These are phyloP conservation scores for Aspergillus phoenicis DNA, from an alignment of 2,329 filamentous ascomycete species.

Conservation along the genomic window DNA sequence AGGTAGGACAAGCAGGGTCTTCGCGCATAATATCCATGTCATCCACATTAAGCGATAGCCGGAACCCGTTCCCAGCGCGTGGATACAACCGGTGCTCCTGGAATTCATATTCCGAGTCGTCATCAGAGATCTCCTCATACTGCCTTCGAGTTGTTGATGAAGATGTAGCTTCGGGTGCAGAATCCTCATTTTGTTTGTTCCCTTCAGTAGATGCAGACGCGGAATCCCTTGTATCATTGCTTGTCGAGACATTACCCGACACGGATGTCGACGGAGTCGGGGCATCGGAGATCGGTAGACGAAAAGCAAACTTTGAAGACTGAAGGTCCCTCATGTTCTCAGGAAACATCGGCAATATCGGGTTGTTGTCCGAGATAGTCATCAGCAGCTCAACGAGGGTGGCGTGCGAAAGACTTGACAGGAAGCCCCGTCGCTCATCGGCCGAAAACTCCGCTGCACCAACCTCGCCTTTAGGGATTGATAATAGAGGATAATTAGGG, in stretches of 20 bases:
- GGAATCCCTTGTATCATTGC: neutral
- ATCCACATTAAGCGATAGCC: constrained; percentile 58
- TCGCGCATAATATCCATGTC: constrained; percentile 66
- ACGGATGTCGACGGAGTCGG: constrained; percentile 12
- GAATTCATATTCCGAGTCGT: constrained; percentile 48
- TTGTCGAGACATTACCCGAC: constrained; percentile 8
- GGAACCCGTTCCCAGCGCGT: constrained; percentile 63
- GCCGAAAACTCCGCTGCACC: constrained; percentile 32
- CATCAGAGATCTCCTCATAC: constrained; percentile 37
- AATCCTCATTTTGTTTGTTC: neutral
- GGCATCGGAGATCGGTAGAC: constrained; percentile 14
- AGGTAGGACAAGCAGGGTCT: constrained; percentile 58
- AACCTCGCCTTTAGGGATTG: constrained; percentile 26
- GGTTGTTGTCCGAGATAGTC: constrained; percentile 62
- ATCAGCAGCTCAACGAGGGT: constrained; percentile 68
- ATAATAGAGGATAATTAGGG: constrained; percentile 17
- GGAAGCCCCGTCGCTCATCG: constrained; percentile 63
- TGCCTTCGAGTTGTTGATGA: constrained; percentile 11
- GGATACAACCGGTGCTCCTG: constrained; percentile 64
- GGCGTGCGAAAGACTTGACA: constrained; percentile 62
- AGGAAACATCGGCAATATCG: constrained; percentile 68
- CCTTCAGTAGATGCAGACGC: neutral
- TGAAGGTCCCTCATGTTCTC: constrained; percentile 32
- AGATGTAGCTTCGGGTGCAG: neutral
- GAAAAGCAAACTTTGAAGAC: constrained; percentile 27